Conservation (phyloP, 2,329 filamentous ascomycete genomes). For the Xylaria digitata region DNA sequence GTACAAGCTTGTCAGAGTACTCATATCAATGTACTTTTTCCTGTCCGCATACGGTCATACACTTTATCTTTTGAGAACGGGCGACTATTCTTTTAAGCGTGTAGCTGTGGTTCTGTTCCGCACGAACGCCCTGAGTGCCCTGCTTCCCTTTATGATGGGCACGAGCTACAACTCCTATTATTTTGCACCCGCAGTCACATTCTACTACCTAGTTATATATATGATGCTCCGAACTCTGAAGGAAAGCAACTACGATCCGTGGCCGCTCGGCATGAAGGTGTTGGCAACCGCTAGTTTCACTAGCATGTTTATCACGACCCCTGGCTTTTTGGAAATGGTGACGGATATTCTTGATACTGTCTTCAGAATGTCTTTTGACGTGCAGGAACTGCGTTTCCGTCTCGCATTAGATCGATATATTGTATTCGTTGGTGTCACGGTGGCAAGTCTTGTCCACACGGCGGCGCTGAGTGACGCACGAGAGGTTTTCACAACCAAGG, state of each 20-base stretch:
- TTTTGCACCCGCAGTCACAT: constrained; percentile 68
- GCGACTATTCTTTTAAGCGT: constrained; percentile 67
- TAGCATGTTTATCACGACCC: constrained; percentile 50
- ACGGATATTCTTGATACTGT: constrained; percentile 53
- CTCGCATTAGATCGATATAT: constrained; percentile 65
- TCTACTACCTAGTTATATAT: constrained; percentile 72
- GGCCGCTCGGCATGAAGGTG: constrained; percentile 61
- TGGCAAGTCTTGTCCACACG: constrained; percentile 56
- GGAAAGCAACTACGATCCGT: constrained; percentile 56
- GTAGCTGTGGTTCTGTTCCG: constrained; percentile 65
- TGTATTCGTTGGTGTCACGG: constrained; percentile 66
- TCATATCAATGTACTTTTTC: constrained; percentile 70
- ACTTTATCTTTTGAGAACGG: constrained; percentile 65
- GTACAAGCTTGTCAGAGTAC: constrained; percentile 65
- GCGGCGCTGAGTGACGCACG: constrained; percentile 39
- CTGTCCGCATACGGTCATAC: constrained; percentile 72
- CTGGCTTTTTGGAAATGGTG: constrained; percentile 57
- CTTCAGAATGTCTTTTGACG: constrained; percentile 62
- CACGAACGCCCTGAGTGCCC: constrained; percentile 65
- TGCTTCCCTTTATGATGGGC: constrained; percentile 66
- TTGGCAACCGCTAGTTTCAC: constrained; percentile 55
- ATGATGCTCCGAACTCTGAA: constrained; percentile 59
- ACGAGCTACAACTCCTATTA: constrained; percentile 68
- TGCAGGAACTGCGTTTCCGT: constrained; percentile 61
- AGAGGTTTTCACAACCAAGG: constrained; percentile 37